Evolutionary conservation across 1,284 basidiomycete genomes (phyloP), one percentile per base, ranked within the genome.

Genomic region (Austroboletus niveus): DNA sequence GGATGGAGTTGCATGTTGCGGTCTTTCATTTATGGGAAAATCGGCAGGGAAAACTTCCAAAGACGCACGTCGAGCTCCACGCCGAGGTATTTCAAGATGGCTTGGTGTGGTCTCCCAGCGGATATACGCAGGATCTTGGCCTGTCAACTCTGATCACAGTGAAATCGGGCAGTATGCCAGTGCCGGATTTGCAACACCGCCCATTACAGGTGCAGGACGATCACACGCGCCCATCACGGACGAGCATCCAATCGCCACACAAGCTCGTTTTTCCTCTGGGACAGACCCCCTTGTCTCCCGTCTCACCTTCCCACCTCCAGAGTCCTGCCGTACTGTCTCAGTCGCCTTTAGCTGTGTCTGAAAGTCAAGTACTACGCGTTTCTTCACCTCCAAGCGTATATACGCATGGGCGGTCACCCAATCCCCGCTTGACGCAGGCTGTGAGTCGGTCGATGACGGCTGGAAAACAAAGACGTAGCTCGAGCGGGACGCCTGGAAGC

Each of bases 31-130:
- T 12, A 24, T 42, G 49, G 43, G 52, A 47, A 39, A 59, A 53
- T 15, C 42, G 22, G 15, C 54, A 34, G 1, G 48, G 22, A 22
- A 51, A 43, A 27, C 42, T 34, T 11, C 39, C 48, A 30, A 69
- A 70, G 46, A 62, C 60, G 12, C 71, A 72, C 24, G 22, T 32
- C 34, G 51, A 68, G 22, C 65, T 73, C 20, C 74, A 74, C 44
- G 34, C 36, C 6, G 59, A 60, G 30, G 65, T 74, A 6, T 75
- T 73, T 31, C 57, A 59, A 24, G 56, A 61, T 27, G 60, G 59
- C 12, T 38, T 60, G 10, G 60, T 63, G 14, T 63, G 63, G 51
- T 69, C 69, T 15, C 69, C 71, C 1, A 69, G 66, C 30, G 69
- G 71, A 42, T 54, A 56, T 44, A 39, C 32, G 10, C 54, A 57